Percentiles rank a stretch among this genome's conserved stretches.
Evolutionary conservation across 2,329 filamentous ascomycete genomes (phyloP).

Genomic region (Chalaropsis thielavioides): DNA sequence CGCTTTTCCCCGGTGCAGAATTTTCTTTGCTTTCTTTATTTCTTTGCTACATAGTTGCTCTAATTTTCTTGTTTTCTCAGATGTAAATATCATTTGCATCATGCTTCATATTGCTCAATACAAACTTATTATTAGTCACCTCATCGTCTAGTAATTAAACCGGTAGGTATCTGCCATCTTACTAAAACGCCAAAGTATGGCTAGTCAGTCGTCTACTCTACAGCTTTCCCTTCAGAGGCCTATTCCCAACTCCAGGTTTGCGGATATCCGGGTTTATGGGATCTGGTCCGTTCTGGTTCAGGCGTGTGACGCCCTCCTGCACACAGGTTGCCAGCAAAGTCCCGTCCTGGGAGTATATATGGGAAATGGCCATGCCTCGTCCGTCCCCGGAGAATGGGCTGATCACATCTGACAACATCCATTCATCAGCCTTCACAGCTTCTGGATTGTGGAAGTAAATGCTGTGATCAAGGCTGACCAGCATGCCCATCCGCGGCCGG

Average conservation of each 20-base stretch:
- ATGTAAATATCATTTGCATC: background rate
- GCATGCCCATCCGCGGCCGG: conserved; percentile 59
- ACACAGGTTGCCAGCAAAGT: conserved; percentile 63
- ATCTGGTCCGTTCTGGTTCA: conserved; percentile 14
- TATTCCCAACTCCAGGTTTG: conserved; percentile 20
- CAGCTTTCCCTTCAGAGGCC: conserved; percentile 9
- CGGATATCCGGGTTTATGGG: conserved; percentile 15
- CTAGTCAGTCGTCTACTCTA: background rate
- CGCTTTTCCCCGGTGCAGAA: background rate
- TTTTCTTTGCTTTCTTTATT: background rate
- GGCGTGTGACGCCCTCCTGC: conserved; percentile 44
- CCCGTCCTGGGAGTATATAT: conserved; percentile 57
- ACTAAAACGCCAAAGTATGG: background rate
- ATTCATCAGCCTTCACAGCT: conserved; percentile 49
- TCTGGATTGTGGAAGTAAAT: conserved; percentile 53
- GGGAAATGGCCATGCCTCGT: conserved; percentile 59
- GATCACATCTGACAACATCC: conserved; percentile 69
- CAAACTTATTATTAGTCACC: too few relatives aligned
- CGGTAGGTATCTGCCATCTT: background rate
- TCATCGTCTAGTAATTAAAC: too few relatives aligned
- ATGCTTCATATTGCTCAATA: too few relatives aligned
- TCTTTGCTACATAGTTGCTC: background rate
- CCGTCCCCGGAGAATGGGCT: conserved; percentile 70
- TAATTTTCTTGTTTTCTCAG: background rate
- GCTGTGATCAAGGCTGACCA: conserved; percentile 66